phyloP scores from a whole-genome alignment of 2,329 filamentous ascomycete genomes.

The Dactylonectria macrodidyma region DNA sequence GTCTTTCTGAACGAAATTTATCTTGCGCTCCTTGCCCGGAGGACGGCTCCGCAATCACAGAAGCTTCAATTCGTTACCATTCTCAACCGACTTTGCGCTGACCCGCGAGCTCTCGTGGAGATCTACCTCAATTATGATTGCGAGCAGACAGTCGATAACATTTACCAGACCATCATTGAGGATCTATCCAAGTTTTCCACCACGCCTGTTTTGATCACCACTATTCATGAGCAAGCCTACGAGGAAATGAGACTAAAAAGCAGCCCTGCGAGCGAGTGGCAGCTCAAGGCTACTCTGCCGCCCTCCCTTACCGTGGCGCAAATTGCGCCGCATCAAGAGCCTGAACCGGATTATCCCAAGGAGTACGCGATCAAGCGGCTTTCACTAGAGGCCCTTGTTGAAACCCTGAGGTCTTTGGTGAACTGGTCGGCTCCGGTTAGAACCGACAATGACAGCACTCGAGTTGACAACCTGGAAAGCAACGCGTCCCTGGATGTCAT shows the following conservation, averaged over 20 bases:
- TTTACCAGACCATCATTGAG: conserved; percentile 95
- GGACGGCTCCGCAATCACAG: conserved; percentile 88
- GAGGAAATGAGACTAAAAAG: conserved; percentile 81
- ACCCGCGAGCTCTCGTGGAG: conserved; percentile 92
- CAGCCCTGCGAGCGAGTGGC: conserved; percentile 81
- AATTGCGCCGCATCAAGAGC: conserved; percentile 72
- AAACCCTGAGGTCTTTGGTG: conserved; percentile 89
- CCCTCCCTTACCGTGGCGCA: conserved; percentile 87
- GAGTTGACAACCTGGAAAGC: conserved; percentile 51
- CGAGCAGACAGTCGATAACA: conserved; percentile 94
- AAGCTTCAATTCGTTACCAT: conserved; percentile 94
- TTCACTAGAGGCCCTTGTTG: conserved; percentile 89
- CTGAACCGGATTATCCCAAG: conserved; percentile 81
- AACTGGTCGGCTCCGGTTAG: conserved; percentile 84
- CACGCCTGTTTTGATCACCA: conserved; percentile 80
- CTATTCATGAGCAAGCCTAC: conserved; percentile 87
- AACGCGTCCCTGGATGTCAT: conserved; percentile 63
- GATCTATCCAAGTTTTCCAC: conserved; percentile 92
- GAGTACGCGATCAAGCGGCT: conserved; percentile 95
- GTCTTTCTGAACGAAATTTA: conserved; percentile 99
- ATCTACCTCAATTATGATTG: conserved; percentile 99
- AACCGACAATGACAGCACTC: conserved; percentile 65
- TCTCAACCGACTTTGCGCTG: conserved; percentile 85
- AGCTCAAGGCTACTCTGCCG: conserved; percentile 86
- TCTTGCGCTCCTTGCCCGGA: conserved; percentile 89